A percentile compares a stretch with the other conserved stretches of the same genome.
phyloP scores from a whole-genome alignment of 177 flowering plant species.

The Vitis hybrid region DNA sequence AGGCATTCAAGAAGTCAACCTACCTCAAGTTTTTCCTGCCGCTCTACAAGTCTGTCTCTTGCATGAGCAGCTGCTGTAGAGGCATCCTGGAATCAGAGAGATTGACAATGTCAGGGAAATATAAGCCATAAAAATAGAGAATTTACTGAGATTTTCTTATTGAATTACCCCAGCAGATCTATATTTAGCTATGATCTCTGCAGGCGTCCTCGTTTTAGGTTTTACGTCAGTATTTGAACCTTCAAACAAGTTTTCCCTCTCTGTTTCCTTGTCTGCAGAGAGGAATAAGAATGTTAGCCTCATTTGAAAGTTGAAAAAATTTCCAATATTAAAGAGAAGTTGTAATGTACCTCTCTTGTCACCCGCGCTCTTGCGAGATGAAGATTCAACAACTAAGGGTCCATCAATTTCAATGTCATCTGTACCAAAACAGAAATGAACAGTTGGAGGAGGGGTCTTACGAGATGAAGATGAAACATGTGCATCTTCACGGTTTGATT shows the following conservation, averaged over 20 bases:
- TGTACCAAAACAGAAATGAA: constrained; percentile 21
- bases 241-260: constrained; percentile 65
- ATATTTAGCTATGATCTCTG: constrained; percentile 86
- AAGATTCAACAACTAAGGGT: constrained; percentile 35
- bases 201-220: constrained; percentile 70
- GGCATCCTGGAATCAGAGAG: constrained; percentile 51
- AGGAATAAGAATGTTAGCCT: not conserved
- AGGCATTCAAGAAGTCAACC: not conserved
- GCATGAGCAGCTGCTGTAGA: constrained; percentile 71
- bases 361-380: constrained; percentile 29
- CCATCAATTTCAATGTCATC: constrained; percentile 90
- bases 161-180: constrained; percentile 55
- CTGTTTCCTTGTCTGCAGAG: constrained; percentile 48
- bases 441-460: not conserved
- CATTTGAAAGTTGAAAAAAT: not conserved
- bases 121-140: constrained; percentile 2
- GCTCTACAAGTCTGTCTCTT: constrained; percentile 69
- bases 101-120: constrained; percentile 16
- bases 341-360: constrained; percentile 36
- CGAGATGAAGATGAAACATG: not conserved
- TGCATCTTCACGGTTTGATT: no score
- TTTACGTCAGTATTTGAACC: constrained; percentile 51
- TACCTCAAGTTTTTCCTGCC: constrained; percentile 87
- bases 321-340: constrained; percentile 1
- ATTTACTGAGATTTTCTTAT: not conserved